Percentiles rank a stretch among this genome's conserved stretches.
Evolutionary conservation across 768 basidiomycete species (phyloP).

Genomic region (Tylopilus sp.): DNA sequence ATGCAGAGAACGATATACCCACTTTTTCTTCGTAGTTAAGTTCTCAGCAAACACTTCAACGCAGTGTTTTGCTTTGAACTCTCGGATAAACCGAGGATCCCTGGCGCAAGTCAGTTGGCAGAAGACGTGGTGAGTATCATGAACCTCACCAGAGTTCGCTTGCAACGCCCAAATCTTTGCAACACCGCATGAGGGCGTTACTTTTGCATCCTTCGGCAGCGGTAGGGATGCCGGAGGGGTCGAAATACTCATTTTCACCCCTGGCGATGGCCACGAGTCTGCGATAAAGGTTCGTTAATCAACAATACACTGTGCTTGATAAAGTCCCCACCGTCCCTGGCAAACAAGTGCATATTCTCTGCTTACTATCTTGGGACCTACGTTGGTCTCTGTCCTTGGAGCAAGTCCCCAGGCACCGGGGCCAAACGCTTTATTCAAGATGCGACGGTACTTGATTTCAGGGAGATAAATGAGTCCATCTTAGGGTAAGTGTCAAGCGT

Average conservation of each 20-base stretch:
- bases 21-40: slow-evolving; percentile 87
- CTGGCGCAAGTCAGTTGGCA: slow-evolving; percentile 34
- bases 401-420: slow-evolving; percentile 98
- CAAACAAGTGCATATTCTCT: slow-evolving; percentile 95
- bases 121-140: neutral
- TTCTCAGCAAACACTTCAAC: slow-evolving; percentile 87
- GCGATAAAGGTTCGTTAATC: neutral
- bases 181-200: slow-evolving; percentile 96
- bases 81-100: slow-evolving; percentile 95
- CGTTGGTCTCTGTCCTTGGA: slow-evolving; percentile 88
- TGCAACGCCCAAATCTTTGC: slow-evolving; percentile 94
- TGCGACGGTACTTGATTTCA: slow-evolving; percentile 93
- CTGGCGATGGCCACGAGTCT: slow-evolving; percentile 89
- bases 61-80: slow-evolving; percentile 84
- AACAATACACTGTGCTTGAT: neutral
- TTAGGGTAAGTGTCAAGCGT: slow-evolving; percentile 28
- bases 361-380: slow-evolving; percentile 83
- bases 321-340: slow-evolving; percentile 62
- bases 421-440: slow-evolving; percentile 90
- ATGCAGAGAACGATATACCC: slow-evolving; percentile 27
- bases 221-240: slow-evolving; percentile 84
- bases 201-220: slow-evolving; percentile 93
- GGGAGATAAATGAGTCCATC: slow-evolving; percentile 94
- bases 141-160: slow-evolving; percentile 85
- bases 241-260: slow-evolving; percentile 97